Conservation (phyloP, 208 protist species). For the Porcisia deanei region DNA sequence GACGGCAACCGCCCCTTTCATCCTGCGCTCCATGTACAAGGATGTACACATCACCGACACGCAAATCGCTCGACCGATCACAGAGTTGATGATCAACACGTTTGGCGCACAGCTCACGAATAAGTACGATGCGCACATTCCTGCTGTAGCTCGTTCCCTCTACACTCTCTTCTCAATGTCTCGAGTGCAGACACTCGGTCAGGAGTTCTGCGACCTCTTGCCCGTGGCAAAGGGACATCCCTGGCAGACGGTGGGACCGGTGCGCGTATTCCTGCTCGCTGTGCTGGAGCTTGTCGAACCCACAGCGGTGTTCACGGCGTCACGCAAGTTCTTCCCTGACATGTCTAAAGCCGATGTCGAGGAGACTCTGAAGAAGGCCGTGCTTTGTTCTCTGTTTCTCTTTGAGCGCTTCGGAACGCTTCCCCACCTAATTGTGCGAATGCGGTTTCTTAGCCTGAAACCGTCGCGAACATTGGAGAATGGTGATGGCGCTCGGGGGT, state of each 20-base stretch:
- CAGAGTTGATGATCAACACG: conserved; percentile 65
- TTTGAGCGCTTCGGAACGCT: conserved; percentile 83
- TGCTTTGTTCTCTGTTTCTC: conserved; percentile 67
- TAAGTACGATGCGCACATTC: conserved; percentile 65
- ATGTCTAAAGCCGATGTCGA: conserved; percentile 68
- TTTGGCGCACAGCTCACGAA: conserved; percentile 83
- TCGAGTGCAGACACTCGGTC: conserved; percentile 71
- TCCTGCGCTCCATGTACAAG: conserved; percentile 85
- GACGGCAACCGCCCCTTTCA: conserved; percentile 75
- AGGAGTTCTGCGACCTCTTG: conserved; percentile 89
- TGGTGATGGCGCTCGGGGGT: conserved; percentile 60
- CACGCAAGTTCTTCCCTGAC: conserved; percentile 57
- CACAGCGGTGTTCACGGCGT: conserved; percentile 44
- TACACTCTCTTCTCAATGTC: conserved; percentile 77
- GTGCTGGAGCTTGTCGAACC: conserved; percentile 63
- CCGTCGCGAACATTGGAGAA: conserved; percentile 50
- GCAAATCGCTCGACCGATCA: conserved; percentile 59
- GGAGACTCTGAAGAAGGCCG: conserved; percentile 45
- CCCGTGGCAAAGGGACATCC: conserved; percentile 50
- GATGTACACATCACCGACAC: conserved; percentile 76
- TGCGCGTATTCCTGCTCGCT: conserved; percentile 57
- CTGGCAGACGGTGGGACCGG: conserved; percentile 45
- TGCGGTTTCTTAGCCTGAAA: conserved; percentile 78
- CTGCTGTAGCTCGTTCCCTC: conserved; percentile 45
- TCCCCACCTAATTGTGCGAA: conserved; percentile 56